These are phyloP conservation scores for Parasitella parasitica DNA, from an alignment of 371 early-diverging fungal genomes.

Conservation along the genomic window DNA sequence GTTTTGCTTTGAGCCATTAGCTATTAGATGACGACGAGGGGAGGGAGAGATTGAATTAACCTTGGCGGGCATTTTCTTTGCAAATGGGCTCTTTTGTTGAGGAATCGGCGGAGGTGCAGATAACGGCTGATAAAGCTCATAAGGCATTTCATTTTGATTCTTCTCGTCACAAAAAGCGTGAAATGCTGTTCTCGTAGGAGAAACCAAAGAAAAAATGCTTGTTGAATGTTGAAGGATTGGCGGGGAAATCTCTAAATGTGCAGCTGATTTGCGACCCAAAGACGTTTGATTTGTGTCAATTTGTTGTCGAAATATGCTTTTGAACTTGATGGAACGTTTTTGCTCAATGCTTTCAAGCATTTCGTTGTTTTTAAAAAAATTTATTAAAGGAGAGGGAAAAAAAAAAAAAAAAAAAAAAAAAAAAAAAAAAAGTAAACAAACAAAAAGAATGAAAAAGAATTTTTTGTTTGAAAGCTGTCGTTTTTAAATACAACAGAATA, in stretches of 20 bases:
- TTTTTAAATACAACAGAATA: not conserved
- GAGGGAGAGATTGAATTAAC: constrained; percentile 15
- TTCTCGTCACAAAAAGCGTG: not conserved
- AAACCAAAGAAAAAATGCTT: constrained; percentile 41
- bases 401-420: not conserved
- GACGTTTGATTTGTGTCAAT: not conserved
- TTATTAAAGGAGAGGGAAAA: not conserved
- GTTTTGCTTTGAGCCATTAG: not conserved
- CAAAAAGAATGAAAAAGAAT: not conserved
- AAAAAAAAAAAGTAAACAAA: not conserved
- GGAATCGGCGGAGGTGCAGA: constrained; percentile 22
- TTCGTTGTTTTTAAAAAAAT: not conserved
- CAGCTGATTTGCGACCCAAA: constrained; percentile 3
- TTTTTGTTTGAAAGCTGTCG: not conserved
- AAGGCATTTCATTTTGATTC: constrained; percentile 1
- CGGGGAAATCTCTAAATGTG: constrained; percentile 27
- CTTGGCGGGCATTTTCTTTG: not conserved
- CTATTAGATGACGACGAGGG: not conserved
- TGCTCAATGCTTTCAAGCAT: constrained; percentile 11
- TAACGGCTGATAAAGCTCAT: constrained; percentile 34
- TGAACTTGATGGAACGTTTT: constrained; percentile 4
- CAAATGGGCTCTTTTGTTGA: not conserved
- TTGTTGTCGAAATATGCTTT: constrained; percentile 10
- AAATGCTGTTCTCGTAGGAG: constrained; percentile 37
- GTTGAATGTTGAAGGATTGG: constrained; percentile 47